Evolutionary conservation across 352 stramenopile genomes (phyloP).

Genomic region (Phytopythium mirpurense): DNA sequence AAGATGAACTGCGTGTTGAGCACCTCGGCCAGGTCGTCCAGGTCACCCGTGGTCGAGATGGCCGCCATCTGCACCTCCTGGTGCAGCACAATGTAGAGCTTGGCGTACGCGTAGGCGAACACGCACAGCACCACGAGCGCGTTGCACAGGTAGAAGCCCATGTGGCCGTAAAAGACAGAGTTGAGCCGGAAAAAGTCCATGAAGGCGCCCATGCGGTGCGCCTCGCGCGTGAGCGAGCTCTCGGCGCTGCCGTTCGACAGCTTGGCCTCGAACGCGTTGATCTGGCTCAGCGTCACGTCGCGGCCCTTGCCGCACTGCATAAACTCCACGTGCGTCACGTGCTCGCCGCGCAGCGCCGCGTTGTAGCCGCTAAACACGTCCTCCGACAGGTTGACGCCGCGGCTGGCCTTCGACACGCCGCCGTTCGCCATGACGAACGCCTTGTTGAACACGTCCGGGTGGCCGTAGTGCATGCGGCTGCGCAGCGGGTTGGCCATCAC

Average conservation of each 20-base stretch:
- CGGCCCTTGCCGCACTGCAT: constrained; percentile 87
- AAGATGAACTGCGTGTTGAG: constrained; percentile 88
- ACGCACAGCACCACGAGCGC: constrained; percentile 75
- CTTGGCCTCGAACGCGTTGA: constrained; percentile 87
- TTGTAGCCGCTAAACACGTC: constrained; percentile 90
- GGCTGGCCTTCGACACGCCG: constrained; percentile 81
- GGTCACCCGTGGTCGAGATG: constrained; percentile 68
- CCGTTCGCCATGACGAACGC: constrained; percentile 83
- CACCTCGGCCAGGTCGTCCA: constrained; percentile 71
- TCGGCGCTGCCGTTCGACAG: constrained; percentile 78
- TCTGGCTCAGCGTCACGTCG: constrained; percentile 86
- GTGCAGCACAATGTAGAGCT: constrained; percentile 83
- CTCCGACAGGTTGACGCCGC: constrained; percentile 88
- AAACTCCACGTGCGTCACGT: constrained; percentile 81
- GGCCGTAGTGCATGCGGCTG: constrained; percentile 84
- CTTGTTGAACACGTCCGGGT: constrained; percentile 88
- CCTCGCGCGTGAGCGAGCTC: constrained; percentile 73
- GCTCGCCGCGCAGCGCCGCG: constrained; percentile 62
- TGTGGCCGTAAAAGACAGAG: constrained; percentile 88
- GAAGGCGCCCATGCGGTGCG: constrained; percentile 71
- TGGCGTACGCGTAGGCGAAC: constrained; percentile 78
- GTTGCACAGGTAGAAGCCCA: constrained; percentile 88
- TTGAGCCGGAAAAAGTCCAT: constrained; percentile 90
- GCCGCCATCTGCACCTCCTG: constrained; percentile 61
- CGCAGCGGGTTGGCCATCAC: constrained; percentile 72